These are phyloP conservation scores for Aspergillus latus DNA, from an alignment of 2,329 filamentous ascomycete genomes.

Conservation along the genomic window DNA sequence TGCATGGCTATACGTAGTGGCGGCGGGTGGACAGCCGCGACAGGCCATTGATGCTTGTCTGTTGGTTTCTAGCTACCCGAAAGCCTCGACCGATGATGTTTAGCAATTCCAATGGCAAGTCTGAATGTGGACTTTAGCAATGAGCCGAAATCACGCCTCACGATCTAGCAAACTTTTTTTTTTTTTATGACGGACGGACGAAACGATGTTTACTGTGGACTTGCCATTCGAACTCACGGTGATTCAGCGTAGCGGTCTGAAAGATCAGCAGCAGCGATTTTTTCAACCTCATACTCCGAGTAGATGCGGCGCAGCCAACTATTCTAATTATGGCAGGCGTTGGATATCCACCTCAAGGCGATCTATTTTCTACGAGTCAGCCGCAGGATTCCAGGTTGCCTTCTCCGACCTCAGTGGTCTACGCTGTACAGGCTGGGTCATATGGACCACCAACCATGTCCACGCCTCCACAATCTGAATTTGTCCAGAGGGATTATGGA, in stretches of 20 bases:
- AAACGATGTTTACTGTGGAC: background rate
- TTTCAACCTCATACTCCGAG: background rate
- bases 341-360: background rate
- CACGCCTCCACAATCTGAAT: background rate
- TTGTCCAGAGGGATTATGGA: background rate
- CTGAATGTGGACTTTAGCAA: background rate
- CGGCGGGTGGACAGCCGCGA: background rate
- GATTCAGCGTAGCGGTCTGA: constrained; percentile 2
- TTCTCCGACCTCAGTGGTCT: background rate
- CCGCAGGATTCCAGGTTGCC: background rate
- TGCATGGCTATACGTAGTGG: background rate
- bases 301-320: background rate
- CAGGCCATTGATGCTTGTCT: background rate
- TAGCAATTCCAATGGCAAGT: background rate
- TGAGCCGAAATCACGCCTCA: background rate
- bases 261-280: constrained; percentile 6
- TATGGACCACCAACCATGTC: background rate
- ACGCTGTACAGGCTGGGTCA: background rate
- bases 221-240: background rate
- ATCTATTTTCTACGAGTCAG: background rate
- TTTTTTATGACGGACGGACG: too few relatives aligned
- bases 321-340: background rate
- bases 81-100: background rate
- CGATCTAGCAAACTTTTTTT: background rate
- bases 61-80: too few relatives aligned